These are phyloP conservation scores for Otatea glauca DNA, from an alignment of 176 grass and related monocot genomes.

Conservation along the genomic window DNA sequence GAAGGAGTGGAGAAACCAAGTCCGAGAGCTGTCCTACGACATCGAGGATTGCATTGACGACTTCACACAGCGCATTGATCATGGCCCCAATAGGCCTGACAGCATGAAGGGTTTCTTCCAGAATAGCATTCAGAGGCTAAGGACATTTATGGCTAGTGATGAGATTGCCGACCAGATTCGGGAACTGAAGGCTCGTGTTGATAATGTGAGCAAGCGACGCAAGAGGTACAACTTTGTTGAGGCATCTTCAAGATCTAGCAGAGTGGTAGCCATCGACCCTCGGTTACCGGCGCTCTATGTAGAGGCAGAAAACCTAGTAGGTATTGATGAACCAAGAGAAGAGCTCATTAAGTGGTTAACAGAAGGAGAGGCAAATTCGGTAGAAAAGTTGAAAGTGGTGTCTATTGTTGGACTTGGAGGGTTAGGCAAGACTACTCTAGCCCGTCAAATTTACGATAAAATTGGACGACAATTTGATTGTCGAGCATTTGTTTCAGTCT, in stretches of 20 bases:
- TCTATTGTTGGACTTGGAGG: constrained; percentile 6
- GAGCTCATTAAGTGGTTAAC: background rate
- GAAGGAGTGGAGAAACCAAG: constrained; percentile 7
- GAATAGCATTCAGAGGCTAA: background rate
- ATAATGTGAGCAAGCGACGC: background rate
- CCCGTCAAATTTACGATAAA: background rate
- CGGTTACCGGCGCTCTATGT: background rate
- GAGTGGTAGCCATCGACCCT: background rate
- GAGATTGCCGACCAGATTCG: background rate
- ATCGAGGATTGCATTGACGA: background rate
- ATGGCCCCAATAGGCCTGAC: background rate
- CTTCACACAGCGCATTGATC: background rate
- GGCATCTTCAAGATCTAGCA: background rate
- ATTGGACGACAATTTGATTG: constrained; percentile 4
- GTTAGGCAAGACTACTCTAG: background rate
- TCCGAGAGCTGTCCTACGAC: background rate
- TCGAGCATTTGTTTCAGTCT: background rate
- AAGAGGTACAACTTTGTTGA: constrained; percentile 15
- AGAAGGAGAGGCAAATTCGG: too few relatives aligned
- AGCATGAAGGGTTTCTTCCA: background rate
- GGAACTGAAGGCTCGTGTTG: background rate
- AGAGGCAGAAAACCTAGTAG: background rate
- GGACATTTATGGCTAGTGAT: background rate
- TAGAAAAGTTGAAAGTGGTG: background rate
- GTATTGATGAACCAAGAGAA: background rate